A percentile compares a stretch with the other conserved stretches of the same genome.
Conservation (phyloP, 2,329 filamentous ascomycete species). For the Botryotinia convoluta region DNA sequence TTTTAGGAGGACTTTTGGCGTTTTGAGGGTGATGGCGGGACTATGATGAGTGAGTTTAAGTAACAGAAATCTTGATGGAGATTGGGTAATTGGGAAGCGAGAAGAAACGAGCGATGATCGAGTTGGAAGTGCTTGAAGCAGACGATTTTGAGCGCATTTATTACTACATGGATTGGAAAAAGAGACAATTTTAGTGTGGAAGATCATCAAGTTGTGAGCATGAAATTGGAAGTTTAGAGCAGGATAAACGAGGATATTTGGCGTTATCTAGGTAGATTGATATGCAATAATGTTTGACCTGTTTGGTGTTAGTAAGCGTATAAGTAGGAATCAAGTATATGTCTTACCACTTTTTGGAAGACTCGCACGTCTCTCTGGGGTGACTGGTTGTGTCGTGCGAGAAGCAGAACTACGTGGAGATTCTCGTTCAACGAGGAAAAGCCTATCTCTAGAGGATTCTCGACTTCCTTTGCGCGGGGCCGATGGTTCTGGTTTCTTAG, state of each 20-base stretch:
- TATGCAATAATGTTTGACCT: background rate
- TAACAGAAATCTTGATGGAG: background rate
- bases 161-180: background rate
- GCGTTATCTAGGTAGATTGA: background rate
- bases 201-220: background rate
- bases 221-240: background rate
- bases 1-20: slow-evolving; percentile 14
- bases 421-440: too few relatives aligned
- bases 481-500: too few relatives aligned
- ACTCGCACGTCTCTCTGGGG: too few relatives aligned
- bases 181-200: background rate
- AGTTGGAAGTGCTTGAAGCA: background rate
- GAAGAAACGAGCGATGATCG: background rate
- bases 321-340: background rate
- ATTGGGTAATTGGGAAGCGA: background rate
- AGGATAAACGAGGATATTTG: background rate
- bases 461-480: too few relatives aligned
- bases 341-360: too few relatives aligned
- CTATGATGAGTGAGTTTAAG: background rate
- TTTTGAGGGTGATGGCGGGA: background rate
- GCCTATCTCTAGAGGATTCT: too few relatives aligned
- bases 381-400: too few relatives aligned
- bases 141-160: background rate
- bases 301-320: background rate
- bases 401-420: too few relatives aligned